Base-by-base conservation (phyloP, 352 stramenopile genomes). In the Globisporangium middletonii region DNA sequence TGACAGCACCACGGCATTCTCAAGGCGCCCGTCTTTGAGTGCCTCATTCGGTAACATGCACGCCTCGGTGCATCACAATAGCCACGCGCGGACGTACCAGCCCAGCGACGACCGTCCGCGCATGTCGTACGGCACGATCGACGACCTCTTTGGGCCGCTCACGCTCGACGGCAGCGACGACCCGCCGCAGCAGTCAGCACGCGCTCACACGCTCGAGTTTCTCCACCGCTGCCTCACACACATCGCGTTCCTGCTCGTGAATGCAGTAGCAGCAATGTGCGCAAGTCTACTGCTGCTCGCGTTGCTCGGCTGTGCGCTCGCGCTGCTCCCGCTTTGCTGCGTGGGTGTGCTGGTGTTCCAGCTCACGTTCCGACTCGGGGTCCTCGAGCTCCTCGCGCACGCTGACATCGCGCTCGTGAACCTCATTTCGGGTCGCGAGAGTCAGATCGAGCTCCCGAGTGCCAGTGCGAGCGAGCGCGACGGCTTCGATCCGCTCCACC, bases 331-430 rank as follows among this genome's bases (percentile, higher is more conserved):
- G 26, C 50, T 68, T 1, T 72, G 65, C 33, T 56, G 65, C 13
- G 49, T 69, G 3, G 65, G 65, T 6, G 33, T 63, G 8, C 27
- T 63, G 42, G 53, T 60, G 18, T 66, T 72, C 57, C 50, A 52
- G 2, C 44, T 59, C 38, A 38, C 66, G 30, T 71, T 71, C 49
- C 54, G 48, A 2, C 26, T 62, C n/a, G 49, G 51, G 0, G 4
- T 66, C 16, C 50, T 72, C 15, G 45, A 62, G 11, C 48, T 53
- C 15, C 28, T 54, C 15, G 65, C 62, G 30, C 54, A 52, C 19
- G 65, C 46, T 23, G 65, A 72, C 55, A 54, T 56, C 6, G 50
- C 43, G 26, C 26, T 72, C 3, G 51, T 57, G 49, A 69, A 72
- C 57, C 63, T 55, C 47, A 27, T 68, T 18, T 41, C 60, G 11